A percentile compares a stretch with the other conserved stretches of the same genome.
phyloP scores from a whole-genome alignment of 441 rosid genomes.

The Dalechampia spathulata region DNA sequence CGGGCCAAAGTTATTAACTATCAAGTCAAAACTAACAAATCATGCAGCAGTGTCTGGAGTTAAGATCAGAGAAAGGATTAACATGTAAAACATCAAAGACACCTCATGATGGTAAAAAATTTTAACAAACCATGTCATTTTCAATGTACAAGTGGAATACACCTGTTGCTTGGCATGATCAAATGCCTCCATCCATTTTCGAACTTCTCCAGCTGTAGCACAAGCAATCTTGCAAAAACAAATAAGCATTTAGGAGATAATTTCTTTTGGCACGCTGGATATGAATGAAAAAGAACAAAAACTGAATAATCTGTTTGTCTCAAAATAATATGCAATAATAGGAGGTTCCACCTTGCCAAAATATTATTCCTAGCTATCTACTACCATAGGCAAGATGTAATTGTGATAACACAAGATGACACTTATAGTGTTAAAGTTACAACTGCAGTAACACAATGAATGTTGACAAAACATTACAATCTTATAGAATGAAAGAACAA shows the following conservation, averaged over 20 bases:
- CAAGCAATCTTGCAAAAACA: slow-evolving; percentile 73
- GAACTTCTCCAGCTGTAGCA: slow-evolving; percentile 81
- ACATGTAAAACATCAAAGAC: too few relatives aligned
- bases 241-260: slow-evolving; percentile 13
- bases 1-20: not conserved
- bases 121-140: slow-evolving; percentile 3
- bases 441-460: not conserved
- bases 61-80: not conserved
- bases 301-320: too few relatives aligned
- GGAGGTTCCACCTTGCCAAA: too few relatives aligned
- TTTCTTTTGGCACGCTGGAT: slow-evolving; percentile 10
- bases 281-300: too few relatives aligned
- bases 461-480: not conserved
- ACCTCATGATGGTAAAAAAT: too few relatives aligned
- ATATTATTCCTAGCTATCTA: too few relatives aligned
- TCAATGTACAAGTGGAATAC: slow-evolving; percentile 13
- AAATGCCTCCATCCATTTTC: slow-evolving; percentile 94
- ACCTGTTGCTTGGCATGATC: slow-evolving; percentile 96
- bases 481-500: not conserved
- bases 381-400: not conserved
- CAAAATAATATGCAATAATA: too few relatives aligned
- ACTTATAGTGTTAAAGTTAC: not conserved
- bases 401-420: not conserved
- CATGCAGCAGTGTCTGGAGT: not conserved
- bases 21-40: slow-evolving; percentile 2